Evolutionary conservation across 2,329 filamentous ascomycete genomes (phyloP).

Genomic region (Cucurbitaria berberidis): DNA sequence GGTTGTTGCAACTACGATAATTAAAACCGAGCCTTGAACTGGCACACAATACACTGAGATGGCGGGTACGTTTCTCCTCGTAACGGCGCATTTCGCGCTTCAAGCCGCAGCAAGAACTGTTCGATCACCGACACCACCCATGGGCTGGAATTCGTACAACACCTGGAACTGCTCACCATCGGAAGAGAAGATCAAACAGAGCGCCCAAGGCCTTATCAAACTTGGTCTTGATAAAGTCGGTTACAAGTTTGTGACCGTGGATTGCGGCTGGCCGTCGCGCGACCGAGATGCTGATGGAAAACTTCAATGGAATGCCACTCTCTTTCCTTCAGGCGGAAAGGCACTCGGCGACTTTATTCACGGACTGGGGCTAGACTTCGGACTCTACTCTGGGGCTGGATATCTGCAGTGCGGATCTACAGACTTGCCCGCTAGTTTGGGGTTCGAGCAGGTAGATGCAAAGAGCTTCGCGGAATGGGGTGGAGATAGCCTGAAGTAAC

Average conservation of each 20-base stretch:
- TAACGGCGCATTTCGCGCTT: conserved; percentile 9
- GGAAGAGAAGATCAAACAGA: conserved; percentile 57
- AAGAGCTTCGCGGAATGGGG: conserved; percentile 58
- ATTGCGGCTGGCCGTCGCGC: conserved; percentile 63
- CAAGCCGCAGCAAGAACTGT: conserved; percentile 22
- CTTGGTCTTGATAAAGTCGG: conserved; percentile 60
- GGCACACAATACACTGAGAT: background rate
- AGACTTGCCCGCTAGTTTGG: conserved; percentile 54
- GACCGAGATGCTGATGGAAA: conserved; percentile 52
- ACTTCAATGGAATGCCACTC: conserved; percentile 57
- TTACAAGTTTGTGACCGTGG: conserved; percentile 63
- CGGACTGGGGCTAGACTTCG: conserved; percentile 57
- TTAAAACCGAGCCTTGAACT: background rate
- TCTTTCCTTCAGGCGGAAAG: conserved; percentile 60
- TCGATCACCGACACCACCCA: conserved; percentile 34
- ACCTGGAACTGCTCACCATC: conserved; percentile 59
- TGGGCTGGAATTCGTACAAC: conserved; percentile 67
- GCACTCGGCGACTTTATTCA: conserved; percentile 60
- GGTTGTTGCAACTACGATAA: background rate
- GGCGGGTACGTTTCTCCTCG: conserved; percentile 1
- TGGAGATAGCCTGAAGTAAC: conserved; percentile 57
- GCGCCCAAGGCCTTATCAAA: conserved; percentile 61
- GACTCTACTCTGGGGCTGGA: conserved; percentile 58
- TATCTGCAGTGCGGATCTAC: conserved; percentile 50
- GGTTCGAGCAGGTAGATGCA: conserved; percentile 64